A percentile compares a stretch with the other conserved stretches of the same genome.
These are phyloP conservation scores for Eustoma russellianum DNA, from an alignment of 257 asterid genomes.

Conservation along the genomic window DNA sequence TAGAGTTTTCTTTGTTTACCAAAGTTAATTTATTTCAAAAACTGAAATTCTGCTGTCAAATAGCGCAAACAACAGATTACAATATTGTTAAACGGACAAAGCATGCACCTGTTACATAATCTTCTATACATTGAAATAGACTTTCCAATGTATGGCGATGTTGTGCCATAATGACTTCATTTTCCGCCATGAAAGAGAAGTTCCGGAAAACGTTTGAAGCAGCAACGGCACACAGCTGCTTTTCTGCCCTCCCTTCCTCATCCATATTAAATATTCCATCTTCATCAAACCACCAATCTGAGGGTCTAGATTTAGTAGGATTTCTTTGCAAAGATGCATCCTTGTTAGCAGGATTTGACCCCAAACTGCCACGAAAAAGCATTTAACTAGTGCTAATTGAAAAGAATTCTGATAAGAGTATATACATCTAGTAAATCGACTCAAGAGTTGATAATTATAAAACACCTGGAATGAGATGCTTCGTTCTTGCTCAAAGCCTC, in stretches of 20 bases:
- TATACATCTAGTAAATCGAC: conserved; percentile 1
- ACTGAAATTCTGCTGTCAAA: background rate
- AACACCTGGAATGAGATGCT: conserved; percentile 52
- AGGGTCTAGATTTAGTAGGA: conserved; percentile 43
- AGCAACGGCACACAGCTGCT: conserved; percentile 89
- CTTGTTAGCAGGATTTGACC: conserved; percentile 48
- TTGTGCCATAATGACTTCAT: conserved; percentile 93
- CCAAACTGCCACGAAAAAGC: conserved; percentile 29
- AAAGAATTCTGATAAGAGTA: background rate
- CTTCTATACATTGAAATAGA: conserved; percentile 82
- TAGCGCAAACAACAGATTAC: background rate
- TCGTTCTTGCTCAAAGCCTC: conserved; percentile 57
- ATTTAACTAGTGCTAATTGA: conserved; percentile 5
- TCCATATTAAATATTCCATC: conserved; percentile 90
- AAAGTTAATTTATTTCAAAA: background rate
- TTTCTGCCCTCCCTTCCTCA: conserved; percentile 88
- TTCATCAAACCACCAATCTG: conserved; percentile 97
- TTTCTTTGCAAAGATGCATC: conserved; percentile 48
- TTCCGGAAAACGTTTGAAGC: conserved; percentile 89
- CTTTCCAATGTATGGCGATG: conserved; percentile 92
- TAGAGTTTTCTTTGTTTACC: no score
- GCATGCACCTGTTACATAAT: conserved; percentile 63
- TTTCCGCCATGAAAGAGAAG: conserved; percentile 97
- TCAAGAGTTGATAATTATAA: conserved; percentile 4
- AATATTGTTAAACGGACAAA: background rate